Evolutionary conservation across 2,329 filamentous ascomycete species (phyloP).

Genomic region (Diaporthe eres): DNA sequence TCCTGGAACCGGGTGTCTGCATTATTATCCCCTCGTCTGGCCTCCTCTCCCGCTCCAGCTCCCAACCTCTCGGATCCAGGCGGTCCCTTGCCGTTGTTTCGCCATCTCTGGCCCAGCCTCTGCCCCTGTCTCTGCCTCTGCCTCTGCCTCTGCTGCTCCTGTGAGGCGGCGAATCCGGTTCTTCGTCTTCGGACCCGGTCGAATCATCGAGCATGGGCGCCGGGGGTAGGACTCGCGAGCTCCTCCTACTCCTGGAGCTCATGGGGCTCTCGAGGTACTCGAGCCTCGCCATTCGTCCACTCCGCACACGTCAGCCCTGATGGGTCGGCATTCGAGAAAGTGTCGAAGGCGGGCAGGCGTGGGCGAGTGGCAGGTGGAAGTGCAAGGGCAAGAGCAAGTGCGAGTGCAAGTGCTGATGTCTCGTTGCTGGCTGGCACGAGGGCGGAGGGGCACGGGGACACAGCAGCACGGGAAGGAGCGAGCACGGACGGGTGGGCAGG

Average conservation of each 20-base stretch:
- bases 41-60: slow-evolving; percentile 29
- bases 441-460: slow-evolving; percentile 24
- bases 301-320: slow-evolving; percentile 46
- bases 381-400: neutral
- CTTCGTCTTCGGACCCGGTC: slow-evolving; percentile 46
- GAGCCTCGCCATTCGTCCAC: slow-evolving; percentile 51
- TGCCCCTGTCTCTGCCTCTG: slow-evolving; percentile 44
- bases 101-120: slow-evolving; percentile 15
- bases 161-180: slow-evolving; percentile 49
- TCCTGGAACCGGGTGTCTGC: slow-evolving; percentile 40
- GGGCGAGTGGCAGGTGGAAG: slow-evolving; percentile 7
- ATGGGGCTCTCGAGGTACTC: slow-evolving; percentile 47
- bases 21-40: slow-evolving; percentile 38
- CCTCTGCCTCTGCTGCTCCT: slow-evolving; percentile 47
- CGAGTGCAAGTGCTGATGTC: slow-evolving; percentile 23
- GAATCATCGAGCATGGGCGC: slow-evolving; percentile 50
- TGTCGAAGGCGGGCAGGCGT: slow-evolving; percentile 4
- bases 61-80: slow-evolving; percentile 19
- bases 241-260: slow-evolving; percentile 47
- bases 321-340: slow-evolving; percentile 42
- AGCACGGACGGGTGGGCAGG: neutral
- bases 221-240: slow-evolving; percentile 45
- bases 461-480: slow-evolving; percentile 15
- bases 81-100: neutral
- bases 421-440: slow-evolving; percentile 10